Percentiles rank a stretch among this genome's conserved stretches.
phyloP scores from a whole-genome alignment of 768 basidiomycete species.

The Boletus reticulatus region DNA sequence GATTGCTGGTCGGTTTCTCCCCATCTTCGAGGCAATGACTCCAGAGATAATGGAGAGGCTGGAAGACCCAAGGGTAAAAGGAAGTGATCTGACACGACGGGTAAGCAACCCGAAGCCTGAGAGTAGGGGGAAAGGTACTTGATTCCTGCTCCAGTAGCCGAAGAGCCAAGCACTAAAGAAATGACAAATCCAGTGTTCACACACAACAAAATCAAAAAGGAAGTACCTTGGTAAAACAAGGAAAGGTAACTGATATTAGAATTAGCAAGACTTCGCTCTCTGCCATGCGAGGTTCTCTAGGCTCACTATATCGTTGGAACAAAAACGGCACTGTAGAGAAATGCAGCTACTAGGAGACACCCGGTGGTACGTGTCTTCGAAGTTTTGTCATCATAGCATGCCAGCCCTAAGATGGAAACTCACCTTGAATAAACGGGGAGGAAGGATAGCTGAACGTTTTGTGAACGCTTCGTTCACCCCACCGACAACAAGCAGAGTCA shows the following conservation, averaged over 20 bases:
- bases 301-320: slow-evolving; percentile 40
- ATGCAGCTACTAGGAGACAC: slow-evolving; percentile 52
- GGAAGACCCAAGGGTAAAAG: slow-evolving; percentile 63
- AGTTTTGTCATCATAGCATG: not conserved
- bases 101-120: not conserved
- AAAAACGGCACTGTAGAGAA: slow-evolving; percentile 64
- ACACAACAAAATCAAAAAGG: not conserved
- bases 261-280: not conserved
- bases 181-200: not conserved
- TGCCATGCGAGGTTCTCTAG: not conserved
- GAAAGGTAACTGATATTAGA: slow-evolving; percentile 52
- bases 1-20: slow-evolving; percentile 57
- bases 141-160: slow-evolving; percentile 69
- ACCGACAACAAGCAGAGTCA: slow-evolving; percentile 46
- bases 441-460: slow-evolving; percentile 64
- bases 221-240: slow-evolving; percentile 59
- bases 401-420: not conserved
- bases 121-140: slow-evolving; percentile 42
- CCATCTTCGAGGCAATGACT: slow-evolving; percentile 53
- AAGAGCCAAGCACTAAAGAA: slow-evolving; percentile 54
- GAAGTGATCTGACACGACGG: slow-evolving; percentile 53
- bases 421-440: slow-evolving; percentile 71
- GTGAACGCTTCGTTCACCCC: slow-evolving; percentile 61
- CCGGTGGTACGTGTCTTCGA: slow-evolving; percentile 65
- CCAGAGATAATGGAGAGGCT: slow-evolving; percentile 55